Evolutionary conservation across 2,329 filamentous ascomycete species (phyloP), one percentile per base, ranked within the genome.

Genomic region (Penicillium sp.): DNA sequence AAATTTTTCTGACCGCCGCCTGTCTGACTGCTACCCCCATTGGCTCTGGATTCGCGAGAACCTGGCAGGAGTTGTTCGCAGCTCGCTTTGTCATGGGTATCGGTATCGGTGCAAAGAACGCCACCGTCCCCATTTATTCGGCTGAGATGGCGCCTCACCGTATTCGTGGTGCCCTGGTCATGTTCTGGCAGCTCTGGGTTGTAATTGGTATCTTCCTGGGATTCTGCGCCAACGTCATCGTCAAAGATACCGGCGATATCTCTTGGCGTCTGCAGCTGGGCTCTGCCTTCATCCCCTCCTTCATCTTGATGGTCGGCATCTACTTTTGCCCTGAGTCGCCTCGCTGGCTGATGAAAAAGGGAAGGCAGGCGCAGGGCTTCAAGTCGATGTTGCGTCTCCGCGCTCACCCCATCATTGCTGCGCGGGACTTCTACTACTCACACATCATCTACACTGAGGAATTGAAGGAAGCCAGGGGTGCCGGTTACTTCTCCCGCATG

Each of bases 21-120:
- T 82, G 85, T 60, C 82, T 79, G 56, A 71, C 86, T 32, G 77
- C 84, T 63, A 77, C 85, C 1, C 81, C 84, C 2, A 80, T 89
- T 51, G 84, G 82, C 5, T 82, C 79, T 39, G 85, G 73, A 0
- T 60, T 80, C n/a, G 74, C 76, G 3, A 75, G 81, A 50, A 77
- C 67, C 12, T 86, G 81, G 80, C 65, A 67, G 8, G 70, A 81
- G 50, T 68, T 83, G 1, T 72, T 80, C 34, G 70, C 73, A 8
- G 74, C 70, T 37, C 76, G 80, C 65, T 68, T 78, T 25, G 68
- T 84, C 0, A 72, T 83, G 28, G 80, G 80, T 5, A 70, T 83
- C 9, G 81, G 80, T 2, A 83, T 84, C 72, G 81, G 81, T 3
- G 59, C 77, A 24, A 78, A 77, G 53, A 73, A 70, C 9, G 79